Percentiles rank a stretch among this genome's conserved stretches.
phyloP scores from a whole-genome alignment of 768 basidiomycete genomes.

The Butyriboletus loyo region DNA sequence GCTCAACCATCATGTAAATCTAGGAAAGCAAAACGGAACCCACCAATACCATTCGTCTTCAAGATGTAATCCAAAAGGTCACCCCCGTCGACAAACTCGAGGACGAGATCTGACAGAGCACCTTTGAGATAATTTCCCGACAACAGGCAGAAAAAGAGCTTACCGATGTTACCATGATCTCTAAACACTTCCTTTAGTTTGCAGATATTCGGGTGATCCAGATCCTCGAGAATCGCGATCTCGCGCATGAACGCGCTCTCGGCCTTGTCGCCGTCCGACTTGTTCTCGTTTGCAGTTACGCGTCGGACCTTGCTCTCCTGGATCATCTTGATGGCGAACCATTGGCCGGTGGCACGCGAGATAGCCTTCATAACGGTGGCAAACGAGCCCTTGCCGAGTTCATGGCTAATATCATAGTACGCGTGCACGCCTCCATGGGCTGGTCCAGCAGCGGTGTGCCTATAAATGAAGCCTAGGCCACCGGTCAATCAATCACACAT shows the following conservation, averaged over 20 bases:
- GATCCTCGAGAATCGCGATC: conserved; percentile 71
- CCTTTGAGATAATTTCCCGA: conserved; percentile 21
- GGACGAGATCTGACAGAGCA: conserved; percentile 60
- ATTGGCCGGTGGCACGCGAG: conserved; percentile 62
- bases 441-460: conserved; percentile 53
- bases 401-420: conserved; percentile 60
- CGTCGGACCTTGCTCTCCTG: conserved; percentile 47
- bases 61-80: conserved; percentile 84
- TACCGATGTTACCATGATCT: conserved; percentile 61
- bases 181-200: conserved; percentile 74
- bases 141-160: conserved; percentile 17
- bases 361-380: conserved; percentile 87
- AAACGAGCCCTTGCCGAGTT: conserved; percentile 89
- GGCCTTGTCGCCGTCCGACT: conserved; percentile 28
- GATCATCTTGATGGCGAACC: conserved; percentile 90
- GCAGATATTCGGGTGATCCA: conserved; percentile 83
- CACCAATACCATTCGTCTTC: conserved; percentile 56
- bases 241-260: conserved; percentile 57
- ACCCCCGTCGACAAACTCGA: conserved; percentile 85
- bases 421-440: conserved; percentile 56
- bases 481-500: neutral
- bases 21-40: conserved; percentile 22
- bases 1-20: neutral
- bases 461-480: conserved; percentile 64
- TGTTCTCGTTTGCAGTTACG: conserved; percentile 30